phyloP scores from a whole-genome alignment of 2,329 filamentous ascomycete genomes.

The Neurospora sp. region DNA sequence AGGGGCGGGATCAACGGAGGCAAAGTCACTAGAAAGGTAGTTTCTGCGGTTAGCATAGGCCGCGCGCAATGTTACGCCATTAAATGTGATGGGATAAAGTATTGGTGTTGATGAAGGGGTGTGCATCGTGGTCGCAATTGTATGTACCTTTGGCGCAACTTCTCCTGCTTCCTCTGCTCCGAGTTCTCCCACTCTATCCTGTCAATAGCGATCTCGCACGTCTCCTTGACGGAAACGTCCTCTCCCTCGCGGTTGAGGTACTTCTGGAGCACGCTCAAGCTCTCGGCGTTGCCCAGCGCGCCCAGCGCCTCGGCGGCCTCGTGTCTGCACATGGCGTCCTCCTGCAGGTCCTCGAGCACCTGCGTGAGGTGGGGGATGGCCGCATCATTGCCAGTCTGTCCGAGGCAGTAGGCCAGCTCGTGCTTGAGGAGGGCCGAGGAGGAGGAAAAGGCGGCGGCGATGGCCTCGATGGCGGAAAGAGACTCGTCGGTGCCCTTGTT shows the following conservation, averaged over 20 bases:
- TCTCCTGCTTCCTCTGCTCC: slow-evolving; percentile 59
- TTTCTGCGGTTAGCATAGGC: slow-evolving; percentile 19
- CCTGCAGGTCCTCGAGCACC: slow-evolving; percentile 66
- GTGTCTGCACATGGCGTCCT: slow-evolving; percentile 92
- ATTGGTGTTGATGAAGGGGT: not conserved
- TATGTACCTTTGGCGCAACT: slow-evolving; percentile 66
- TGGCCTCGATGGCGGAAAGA: slow-evolving; percentile 58
- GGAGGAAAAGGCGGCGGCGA: slow-evolving; percentile 76
- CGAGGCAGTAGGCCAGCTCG: slow-evolving; percentile 92
- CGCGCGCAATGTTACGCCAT: slow-evolving; percentile 1
- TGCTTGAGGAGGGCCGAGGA: slow-evolving; percentile 89
- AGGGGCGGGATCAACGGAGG: slow-evolving; percentile 89
- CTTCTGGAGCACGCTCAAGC: slow-evolving; percentile 61
- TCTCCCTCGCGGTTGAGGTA: slow-evolving; percentile 69
- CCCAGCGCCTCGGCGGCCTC: slow-evolving; percentile 94
- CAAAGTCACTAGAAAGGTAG: slow-evolving; percentile 62
- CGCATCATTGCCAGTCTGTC: slow-evolving; percentile 71
- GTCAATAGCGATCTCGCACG: slow-evolving; percentile 92
- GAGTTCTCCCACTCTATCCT: slow-evolving; percentile 90
- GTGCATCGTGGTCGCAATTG: not conserved
- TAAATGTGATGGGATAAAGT: not conserved
- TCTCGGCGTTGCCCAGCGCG: slow-evolving; percentile 66
- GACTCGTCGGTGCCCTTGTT: slow-evolving; percentile 39
- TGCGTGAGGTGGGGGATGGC: slow-evolving; percentile 62
- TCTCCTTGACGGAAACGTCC: slow-evolving; percentile 77